phyloP scores from a whole-genome alignment of 2,329 filamentous ascomycete genomes.

The Aureobasidium mangrovei region DNA sequence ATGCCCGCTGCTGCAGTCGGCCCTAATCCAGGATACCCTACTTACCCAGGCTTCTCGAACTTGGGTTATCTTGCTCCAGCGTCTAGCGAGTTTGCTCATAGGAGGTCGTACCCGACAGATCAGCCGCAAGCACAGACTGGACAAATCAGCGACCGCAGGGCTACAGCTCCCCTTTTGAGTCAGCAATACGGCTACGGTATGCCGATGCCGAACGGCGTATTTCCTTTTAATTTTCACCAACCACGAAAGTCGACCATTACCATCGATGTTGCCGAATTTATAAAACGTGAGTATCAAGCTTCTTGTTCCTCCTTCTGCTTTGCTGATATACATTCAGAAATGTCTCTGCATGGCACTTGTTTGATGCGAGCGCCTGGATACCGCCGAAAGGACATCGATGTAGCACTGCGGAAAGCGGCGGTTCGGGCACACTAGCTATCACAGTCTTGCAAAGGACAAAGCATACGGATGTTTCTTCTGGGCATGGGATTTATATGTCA shows the following conservation, averaged over 20 bases:
- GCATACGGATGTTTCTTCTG: too few relatives aligned
- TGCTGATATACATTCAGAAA: not conserved
- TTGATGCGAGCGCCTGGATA: slow-evolving; percentile 11
- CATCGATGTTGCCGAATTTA: slow-evolving; percentile 5
- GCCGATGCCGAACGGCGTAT: not conserved
- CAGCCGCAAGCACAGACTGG: not conserved
- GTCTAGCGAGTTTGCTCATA: not conserved
- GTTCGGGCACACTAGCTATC: not conserved
- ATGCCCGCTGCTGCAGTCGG: not conserved
- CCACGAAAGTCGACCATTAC: not conserved
- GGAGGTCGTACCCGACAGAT: not conserved
- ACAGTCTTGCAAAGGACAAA: too few relatives aligned
- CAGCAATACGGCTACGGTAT: not conserved
- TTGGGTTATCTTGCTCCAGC: not conserved
- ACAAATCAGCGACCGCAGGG: not conserved
- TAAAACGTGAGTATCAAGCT: not conserved
- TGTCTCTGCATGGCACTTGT: not conserved
- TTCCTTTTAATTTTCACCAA: not conserved
- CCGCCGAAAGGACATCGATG: slow-evolving; percentile 7
- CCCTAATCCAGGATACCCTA: not conserved
- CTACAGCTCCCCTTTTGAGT: not conserved
- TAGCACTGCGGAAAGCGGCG: not conserved
- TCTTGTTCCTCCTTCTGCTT: not conserved
- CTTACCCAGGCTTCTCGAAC: not conserved
- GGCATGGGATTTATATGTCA: too few relatives aligned